Percentiles rank a stretch among this genome's conserved stretches.
Conservation (phyloP, 2,329 filamentous ascomycete species). For the Didymella exigua region DNA sequence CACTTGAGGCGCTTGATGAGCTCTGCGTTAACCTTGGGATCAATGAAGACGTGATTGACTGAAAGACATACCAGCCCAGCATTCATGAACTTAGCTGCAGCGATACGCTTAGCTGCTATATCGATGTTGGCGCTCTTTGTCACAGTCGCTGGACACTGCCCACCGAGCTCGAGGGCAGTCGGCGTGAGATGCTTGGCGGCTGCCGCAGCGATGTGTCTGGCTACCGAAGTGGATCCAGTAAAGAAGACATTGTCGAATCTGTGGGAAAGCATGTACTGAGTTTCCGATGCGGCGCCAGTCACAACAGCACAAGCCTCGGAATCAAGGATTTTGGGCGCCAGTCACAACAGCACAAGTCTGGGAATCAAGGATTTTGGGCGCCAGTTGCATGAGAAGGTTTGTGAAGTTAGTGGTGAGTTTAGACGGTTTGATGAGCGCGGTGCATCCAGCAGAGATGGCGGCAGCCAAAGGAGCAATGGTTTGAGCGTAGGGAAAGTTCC, state of each 20-base stretch:
- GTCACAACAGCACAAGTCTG: background rate
- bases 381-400: background rate
- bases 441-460: conserved; percentile 7
- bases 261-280: conserved; percentile 2
- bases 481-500: background rate
- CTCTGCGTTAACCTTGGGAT: background rate
- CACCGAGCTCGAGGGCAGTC: conserved; percentile 2
- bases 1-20: background rate
- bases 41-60: conserved; percentile 3
- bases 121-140: conserved; percentile 1
- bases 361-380: background rate
- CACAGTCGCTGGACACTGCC: conserved; percentile 1
- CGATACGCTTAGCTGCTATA: conserved; percentile 2
- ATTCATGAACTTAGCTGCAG: conserved; percentile 2
- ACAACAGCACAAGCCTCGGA: background rate
- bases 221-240: background rate
- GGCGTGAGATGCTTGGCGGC: background rate
- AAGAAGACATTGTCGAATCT: conserved; percentile 1
- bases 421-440: conserved; percentile 2
- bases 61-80: conserved; percentile 1
- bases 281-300: background rate
- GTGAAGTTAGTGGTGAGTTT: background rate
- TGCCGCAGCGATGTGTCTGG: background rate
- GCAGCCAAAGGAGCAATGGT: background rate
- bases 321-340: background rate